phyloP scores from a whole-genome alignment of 2,329 filamentous ascomycete genomes.

The Clonostachys byssicola region DNA sequence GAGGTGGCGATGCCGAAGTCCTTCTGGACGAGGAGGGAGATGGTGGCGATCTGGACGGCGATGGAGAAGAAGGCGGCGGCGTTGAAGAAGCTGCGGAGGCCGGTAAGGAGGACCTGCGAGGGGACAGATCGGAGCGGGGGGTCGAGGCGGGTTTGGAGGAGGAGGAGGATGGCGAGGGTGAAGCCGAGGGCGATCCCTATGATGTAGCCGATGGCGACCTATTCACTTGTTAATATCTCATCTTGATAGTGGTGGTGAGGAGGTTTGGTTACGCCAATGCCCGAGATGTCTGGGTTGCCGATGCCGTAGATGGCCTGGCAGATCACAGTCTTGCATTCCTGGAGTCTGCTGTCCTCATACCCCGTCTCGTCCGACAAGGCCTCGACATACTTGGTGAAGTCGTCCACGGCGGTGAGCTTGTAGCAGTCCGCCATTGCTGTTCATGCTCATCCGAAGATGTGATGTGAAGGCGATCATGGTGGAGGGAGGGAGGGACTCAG shows the following conservation, averaged over 20 bases:
- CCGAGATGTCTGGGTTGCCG: conserved; percentile 13
- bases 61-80: conserved; percentile 13
- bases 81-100: conserved; percentile 6
- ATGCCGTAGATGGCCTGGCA: conserved; percentile 10
- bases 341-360: neutral
- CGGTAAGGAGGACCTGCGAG: neutral
- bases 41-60: conserved; percentile 10
- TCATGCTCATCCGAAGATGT: neutral
- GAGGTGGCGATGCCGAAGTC: conserved; percentile 12
- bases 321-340: conserved; percentile 5
- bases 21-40: conserved; percentile 11
- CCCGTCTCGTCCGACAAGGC: neutral
- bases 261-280: conserved; percentile 8
- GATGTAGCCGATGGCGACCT: neutral
- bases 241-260: conserved; percentile 1
- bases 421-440: neutral
- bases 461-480: neutral
- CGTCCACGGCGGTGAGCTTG: neutral
- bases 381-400: conserved; percentile 1
- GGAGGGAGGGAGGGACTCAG: neutral
- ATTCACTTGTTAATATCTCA: neutral
- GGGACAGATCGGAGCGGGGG: no score
- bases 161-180: neutral
- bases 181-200: neutral
- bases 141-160: neutral